Evolutionary conservation across 164 flowering plant species (phyloP).

Genomic region (Vitis cinerea): DNA sequence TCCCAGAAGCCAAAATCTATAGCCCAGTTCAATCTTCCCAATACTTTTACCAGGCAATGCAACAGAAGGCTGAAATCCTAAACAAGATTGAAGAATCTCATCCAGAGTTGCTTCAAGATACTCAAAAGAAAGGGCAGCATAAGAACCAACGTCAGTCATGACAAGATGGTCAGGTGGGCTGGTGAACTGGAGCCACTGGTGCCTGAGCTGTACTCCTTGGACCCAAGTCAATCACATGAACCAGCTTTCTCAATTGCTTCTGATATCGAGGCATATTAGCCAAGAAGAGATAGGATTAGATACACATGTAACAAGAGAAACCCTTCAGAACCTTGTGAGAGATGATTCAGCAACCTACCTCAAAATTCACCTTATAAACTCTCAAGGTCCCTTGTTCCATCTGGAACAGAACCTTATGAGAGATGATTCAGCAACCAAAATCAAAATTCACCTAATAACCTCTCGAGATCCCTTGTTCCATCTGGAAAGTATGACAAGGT

Average conservation of each 20-base stretch:
- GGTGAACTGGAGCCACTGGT: background rate
- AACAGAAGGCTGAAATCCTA: background rate
- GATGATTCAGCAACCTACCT: background rate
- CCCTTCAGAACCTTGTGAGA: background rate
- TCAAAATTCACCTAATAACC: background rate
- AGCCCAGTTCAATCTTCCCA: too few relatives aligned
- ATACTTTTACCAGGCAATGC: background rate
- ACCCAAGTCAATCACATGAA: background rate
- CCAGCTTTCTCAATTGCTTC: background rate
- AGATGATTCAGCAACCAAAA: background rate
- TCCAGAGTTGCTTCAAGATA: background rate
- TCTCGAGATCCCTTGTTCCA: background rate
- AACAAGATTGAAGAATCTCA: background rate
- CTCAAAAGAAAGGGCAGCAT: background rate
- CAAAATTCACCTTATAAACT: background rate
- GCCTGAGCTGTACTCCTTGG: background rate
- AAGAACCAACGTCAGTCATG: background rate
- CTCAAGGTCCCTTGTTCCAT: background rate
- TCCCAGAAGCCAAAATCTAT: too few relatives aligned
- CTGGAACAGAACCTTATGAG: background rate
- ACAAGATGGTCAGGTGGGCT: background rate
- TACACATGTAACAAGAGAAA: background rate
- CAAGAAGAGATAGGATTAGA: background rate
- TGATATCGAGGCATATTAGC: background rate
- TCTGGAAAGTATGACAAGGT: background rate